Conservation (phyloP, 106 monocot genomes). For the Vanilla planifolia region DNA sequence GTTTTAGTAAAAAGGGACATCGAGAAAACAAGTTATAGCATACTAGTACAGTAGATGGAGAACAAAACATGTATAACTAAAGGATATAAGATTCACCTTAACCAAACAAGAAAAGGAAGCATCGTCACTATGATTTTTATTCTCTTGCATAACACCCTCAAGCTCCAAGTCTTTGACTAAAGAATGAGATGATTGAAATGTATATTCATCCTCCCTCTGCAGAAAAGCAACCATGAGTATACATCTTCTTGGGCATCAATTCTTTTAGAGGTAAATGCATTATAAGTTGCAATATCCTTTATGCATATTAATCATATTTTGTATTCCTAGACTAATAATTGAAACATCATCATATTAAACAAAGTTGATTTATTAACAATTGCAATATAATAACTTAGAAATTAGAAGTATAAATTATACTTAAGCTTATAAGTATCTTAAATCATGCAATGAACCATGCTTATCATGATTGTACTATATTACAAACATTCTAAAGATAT, state of each 20-base stretch:
- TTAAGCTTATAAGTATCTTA: too few species aligned
- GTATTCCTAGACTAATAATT: too few species aligned
- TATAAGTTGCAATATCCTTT: too few species aligned
- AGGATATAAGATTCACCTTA: slow-evolving; percentile 36
- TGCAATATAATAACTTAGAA: too few species aligned
- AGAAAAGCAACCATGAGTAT: neutral
- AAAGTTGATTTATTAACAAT: too few species aligned
- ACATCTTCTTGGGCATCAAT: neutral
- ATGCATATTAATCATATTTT: too few species aligned
- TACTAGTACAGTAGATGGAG: neutral
- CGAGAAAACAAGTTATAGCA: neutral
- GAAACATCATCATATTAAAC: too few species aligned
- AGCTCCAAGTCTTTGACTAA: slow-evolving; percentile 5
- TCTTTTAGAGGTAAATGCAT: too few species aligned
- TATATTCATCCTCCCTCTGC: slow-evolving; percentile 59
- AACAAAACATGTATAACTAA: neutral
- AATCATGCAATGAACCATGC: too few species aligned
- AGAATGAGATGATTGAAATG: slow-evolving; percentile 9
- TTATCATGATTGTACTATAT: too few species aligned
- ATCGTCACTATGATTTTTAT: slow-evolving; percentile 5
- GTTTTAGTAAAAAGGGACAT: neutral
- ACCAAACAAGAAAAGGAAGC: slow-evolving; percentile 59
- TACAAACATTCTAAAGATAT: too few species aligned
- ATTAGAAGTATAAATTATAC: too few species aligned
- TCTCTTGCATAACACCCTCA: slow-evolving; percentile 8